phyloP scores from a whole-genome alignment of 2,329 filamentous ascomycete genomes.

The Fusarium dlaminii region DNA sequence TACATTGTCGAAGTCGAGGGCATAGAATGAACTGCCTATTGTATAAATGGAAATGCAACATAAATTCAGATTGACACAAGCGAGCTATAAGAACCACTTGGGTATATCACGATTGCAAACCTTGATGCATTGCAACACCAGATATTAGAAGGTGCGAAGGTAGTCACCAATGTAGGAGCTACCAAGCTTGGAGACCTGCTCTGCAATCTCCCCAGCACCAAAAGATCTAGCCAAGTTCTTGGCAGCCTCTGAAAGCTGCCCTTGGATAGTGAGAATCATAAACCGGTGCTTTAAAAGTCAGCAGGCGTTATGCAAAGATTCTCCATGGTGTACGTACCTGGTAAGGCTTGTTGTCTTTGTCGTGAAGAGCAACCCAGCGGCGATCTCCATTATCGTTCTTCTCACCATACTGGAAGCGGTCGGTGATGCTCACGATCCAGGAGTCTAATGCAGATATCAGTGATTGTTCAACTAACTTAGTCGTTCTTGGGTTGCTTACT shows the following conservation, averaged over 20 bases:
- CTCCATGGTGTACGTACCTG: constrained; percentile 1
- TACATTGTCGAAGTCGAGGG: fast-evolving
- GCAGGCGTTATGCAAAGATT: fast-evolving
- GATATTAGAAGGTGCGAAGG: constrained; percentile 18
- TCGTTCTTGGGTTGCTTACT: neutral
- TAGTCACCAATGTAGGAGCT: constrained; percentile 24
- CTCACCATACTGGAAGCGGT: constrained; percentile 34
- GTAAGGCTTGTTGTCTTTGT: constrained; percentile 29
- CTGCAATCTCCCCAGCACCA: constrained; percentile 24
- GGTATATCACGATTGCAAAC: fast-evolving
- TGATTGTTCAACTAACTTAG: fast-evolving
- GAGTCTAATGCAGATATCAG: neutral
- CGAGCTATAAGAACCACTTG: fast-evolving
- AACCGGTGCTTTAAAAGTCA: constrained; percentile 24
- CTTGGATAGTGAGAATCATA: constrained; percentile 17
- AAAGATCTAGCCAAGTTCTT: constrained; percentile 14
- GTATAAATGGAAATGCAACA: fast-evolving
- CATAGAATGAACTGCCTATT: fast-evolving
- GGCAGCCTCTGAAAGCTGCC: neutral
- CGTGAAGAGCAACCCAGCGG: constrained; percentile 27
- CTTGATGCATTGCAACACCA: fast-evolving
- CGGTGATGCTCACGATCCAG: constrained; percentile 14
- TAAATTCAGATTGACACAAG: fast-evolving
- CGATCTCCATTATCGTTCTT: constrained; percentile 22
- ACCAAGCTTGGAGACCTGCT: constrained; percentile 11